phyloP scores from a whole-genome alignment of 208 protist genomes.

The Entamoeba invadens region DNA sequence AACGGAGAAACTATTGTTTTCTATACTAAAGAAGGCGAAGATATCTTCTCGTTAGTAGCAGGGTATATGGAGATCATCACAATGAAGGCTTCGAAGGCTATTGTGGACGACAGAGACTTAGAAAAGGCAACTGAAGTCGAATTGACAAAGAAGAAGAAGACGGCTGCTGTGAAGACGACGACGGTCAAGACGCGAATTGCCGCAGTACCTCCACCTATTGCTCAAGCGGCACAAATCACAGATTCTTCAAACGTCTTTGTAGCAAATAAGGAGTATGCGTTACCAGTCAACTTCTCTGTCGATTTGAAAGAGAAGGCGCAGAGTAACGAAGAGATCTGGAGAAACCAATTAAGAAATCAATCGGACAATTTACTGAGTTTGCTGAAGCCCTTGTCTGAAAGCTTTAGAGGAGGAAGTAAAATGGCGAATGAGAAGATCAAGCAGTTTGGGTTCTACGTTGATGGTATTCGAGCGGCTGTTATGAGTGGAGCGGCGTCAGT shows the following conservation, averaged over 20 bases:
- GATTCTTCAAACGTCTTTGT: not conserved
- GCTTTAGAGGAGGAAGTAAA: not conserved
- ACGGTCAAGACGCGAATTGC: not conserved
- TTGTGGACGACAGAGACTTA: not conserved
- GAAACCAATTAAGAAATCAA: not conserved
- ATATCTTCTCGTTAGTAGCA: not conserved
- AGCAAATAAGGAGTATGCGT: not conserved
- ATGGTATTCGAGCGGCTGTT: not conserved
- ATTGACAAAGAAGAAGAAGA: not conserved
- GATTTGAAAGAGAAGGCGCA: not conserved
- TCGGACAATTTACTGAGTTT: not conserved
- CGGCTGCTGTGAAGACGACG: not conserved
- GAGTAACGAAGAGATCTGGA: not conserved
- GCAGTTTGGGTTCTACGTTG: not conserved
- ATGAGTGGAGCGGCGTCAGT: not conserved
- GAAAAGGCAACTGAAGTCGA: not conserved
- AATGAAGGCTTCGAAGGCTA: not conserved
- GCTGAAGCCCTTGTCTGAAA: not conserved
- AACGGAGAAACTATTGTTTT: not conserved
- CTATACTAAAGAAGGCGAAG: not conserved
- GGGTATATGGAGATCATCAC: not conserved
- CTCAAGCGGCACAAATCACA: not conserved
- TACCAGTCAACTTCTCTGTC: not conserved
- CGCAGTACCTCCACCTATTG: not conserved
- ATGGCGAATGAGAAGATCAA: not conserved